Evolutionary conservation across 208 protist species (phyloP).

Genomic region (Acanthamoeba sp.): DNA sequence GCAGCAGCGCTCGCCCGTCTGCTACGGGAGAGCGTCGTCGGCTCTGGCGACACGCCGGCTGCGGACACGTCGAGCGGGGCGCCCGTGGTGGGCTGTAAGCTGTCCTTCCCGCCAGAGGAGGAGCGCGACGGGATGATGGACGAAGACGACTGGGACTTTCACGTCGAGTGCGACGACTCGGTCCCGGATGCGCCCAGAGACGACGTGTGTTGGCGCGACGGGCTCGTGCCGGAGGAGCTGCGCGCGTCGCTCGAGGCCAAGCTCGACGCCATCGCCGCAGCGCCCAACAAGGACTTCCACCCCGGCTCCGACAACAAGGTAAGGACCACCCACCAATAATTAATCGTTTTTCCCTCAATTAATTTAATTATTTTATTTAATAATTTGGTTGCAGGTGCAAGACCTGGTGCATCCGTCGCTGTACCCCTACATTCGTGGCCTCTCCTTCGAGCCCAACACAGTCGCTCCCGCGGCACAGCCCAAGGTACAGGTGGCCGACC

Average conservation of each 20-base stretch:
- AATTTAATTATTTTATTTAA: too few species aligned
- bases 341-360: too few species aligned
- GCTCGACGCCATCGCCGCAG: constrained; percentile 28
- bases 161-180: not conserved
- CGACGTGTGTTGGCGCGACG: not conserved
- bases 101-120: not conserved
- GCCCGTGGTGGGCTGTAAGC: not conserved
- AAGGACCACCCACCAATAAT: too few species aligned
- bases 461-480: not conserved
- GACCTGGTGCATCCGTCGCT: constrained; percentile 86
- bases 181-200: not conserved
- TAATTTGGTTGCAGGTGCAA: constrained; percentile 71
- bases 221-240: not conserved
- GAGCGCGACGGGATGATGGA: not conserved
- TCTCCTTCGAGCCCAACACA: constrained; percentile 26
- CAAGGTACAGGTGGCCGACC: not conserved
- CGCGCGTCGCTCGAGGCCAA: not conserved
- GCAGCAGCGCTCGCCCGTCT: not conserved
- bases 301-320: not conserved
- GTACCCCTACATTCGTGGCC: constrained; percentile 78
- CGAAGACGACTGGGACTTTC: not conserved
- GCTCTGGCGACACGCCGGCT: not conserved
- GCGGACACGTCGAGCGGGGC: too few species aligned
- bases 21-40: not conserved
- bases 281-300: constrained; percentile 9